These are phyloP conservation scores for Rhodotorula sp. DNA, from an alignment of 1,284 basidiomycete genomes.

Conservation along the genomic window DNA sequence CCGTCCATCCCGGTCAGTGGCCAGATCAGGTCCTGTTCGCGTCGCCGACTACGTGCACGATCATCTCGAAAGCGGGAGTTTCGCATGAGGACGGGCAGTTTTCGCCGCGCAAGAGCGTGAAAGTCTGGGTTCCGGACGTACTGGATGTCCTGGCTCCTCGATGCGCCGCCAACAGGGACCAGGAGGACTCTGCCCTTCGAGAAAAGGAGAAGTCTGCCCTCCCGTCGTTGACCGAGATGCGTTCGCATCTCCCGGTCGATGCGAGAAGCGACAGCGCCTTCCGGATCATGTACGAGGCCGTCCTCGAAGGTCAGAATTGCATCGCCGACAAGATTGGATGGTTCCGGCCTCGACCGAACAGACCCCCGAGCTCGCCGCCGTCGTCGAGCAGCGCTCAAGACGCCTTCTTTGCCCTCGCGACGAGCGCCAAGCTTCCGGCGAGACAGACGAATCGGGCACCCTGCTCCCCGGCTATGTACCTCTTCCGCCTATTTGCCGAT, in stretches of 20 bases:
- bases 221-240: not conserved
- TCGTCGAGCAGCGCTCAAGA: not conserved
- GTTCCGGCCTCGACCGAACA: not conserved
- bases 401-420: not conserved
- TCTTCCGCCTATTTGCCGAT: conserved; percentile 14
- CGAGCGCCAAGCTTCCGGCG: not conserved
- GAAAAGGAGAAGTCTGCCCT: not conserved
- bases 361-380: rapidly evolving
- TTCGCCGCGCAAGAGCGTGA: conserved; percentile 10
- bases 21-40: conserved; percentile 14
- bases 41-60: not conserved
- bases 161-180: not conserved
- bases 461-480: not conserved
- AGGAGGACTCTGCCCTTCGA: not conserved
- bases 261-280: conserved; percentile 1
- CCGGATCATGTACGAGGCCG: conserved; percentile 11
- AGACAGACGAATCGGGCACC: not conserved
- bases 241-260: not conserved
- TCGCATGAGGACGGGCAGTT: not conserved
- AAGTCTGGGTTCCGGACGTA: conserved; percentile 11
- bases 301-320: conserved; percentile 15
- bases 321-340: conserved; percentile 15
- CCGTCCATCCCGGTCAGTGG: conserved; percentile 26
- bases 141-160: not conserved
- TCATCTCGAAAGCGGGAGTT: conserved; percentile 15